Conservation (phyloP, 2,329 filamentous ascomycete species). For the Trichoderma harzianum region DNA sequence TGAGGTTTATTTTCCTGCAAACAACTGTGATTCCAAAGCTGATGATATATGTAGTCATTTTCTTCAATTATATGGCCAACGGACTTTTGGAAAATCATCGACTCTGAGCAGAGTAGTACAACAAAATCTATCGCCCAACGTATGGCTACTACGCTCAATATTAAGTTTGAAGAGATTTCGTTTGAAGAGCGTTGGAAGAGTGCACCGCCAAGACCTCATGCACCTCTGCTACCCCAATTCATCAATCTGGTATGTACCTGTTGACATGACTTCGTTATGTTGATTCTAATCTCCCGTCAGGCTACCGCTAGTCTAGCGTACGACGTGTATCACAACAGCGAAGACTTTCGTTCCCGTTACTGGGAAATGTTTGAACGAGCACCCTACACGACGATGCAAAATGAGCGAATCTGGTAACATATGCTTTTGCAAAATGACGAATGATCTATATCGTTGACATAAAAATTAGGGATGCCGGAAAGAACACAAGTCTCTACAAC, state of each 20-base stretch:
- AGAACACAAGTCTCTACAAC: not conserved
- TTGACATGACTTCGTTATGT: not conserved
- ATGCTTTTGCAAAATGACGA: not conserved
- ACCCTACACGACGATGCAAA: not conserved
- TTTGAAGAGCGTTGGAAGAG: not conserved
- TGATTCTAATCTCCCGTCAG: not conserved
- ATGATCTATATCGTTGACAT: not conserved
- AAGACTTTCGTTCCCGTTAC: not conserved
- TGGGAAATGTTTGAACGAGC: not conserved
- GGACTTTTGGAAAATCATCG: not conserved
- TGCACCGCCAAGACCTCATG: not conserved
- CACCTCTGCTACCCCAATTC: not conserved
- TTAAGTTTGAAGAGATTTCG: not conserved
- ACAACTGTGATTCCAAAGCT: not conserved
- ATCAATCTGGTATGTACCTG: not conserved
- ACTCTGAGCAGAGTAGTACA: fast-evolving
- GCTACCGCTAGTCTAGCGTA: not conserved
- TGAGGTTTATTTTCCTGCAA: not conserved
- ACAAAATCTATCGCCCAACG: not conserved
- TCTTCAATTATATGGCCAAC: not conserved
- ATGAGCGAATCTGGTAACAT: not conserved
- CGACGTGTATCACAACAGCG: not conserved
- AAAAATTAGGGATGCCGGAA: not conserved
- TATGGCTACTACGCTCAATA: not conserved
- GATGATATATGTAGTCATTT: not conserved